A percentile compares a stretch with the other conserved stretches of the same genome.
Evolutionary conservation across 179 eudicot species (phyloP).

Genomic region (Gypsophila paniculata): DNA sequence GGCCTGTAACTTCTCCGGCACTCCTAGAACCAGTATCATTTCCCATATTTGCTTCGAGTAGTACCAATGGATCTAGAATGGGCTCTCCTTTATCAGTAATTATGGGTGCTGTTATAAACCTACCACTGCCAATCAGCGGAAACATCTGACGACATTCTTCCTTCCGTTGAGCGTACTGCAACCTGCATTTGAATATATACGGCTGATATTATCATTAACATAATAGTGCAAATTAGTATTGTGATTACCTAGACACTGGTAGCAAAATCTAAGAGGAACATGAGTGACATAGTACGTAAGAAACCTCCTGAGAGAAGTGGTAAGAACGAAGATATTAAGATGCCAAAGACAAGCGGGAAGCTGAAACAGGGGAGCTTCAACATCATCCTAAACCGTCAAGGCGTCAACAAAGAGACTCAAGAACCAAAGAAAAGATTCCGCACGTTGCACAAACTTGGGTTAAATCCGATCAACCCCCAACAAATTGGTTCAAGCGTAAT

Average conservation of each 20-base stretch:
- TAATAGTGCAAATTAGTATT: not conserved
- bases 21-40: conserved; percentile 30
- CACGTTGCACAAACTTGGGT: not conserved
- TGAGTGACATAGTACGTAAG: not conserved
- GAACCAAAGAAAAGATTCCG: not conserved
- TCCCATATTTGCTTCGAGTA: conserved; percentile 49
- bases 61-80: conserved; percentile 80
- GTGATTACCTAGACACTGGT: not conserved
- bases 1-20: conserved; percentile 25
- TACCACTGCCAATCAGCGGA: conserved; percentile 89
- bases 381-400: not conserved
- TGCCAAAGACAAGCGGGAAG: conserved; percentile 5
- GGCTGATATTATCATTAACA: conserved; percentile 1
- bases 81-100: conserved; percentile 74
- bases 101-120: conserved; percentile 79
- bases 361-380: not conserved
- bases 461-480: not conserved
- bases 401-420: not conserved
- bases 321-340: not conserved
- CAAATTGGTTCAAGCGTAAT: too few relatives aligned
- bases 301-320: not conserved
- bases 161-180: conserved; percentile 61
- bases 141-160: conserved; percentile 75
- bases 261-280: not conserved
- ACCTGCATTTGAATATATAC: conserved; percentile 41